Conservation (phyloP, 2,329 filamentous ascomycete species). For the Elsinoe perseae region DNA sequence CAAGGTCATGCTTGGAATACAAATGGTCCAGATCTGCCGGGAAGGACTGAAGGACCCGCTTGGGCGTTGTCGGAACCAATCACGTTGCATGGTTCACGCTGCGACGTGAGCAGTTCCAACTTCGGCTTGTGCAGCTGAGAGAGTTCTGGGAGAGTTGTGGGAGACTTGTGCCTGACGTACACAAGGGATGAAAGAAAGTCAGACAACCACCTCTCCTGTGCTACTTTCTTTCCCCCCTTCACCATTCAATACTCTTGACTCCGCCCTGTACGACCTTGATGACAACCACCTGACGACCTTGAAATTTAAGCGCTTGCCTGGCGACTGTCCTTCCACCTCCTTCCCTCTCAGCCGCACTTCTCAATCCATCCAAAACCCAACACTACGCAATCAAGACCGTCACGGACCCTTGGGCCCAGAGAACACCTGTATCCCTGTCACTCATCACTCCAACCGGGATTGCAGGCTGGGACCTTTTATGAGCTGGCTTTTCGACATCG, state of each 20-base stretch:
- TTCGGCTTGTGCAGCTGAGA: not conserved
- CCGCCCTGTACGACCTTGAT: not conserved
- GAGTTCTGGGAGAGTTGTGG: too few species aligned
- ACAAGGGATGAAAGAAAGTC: not conserved
- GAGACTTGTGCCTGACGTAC: not conserved
- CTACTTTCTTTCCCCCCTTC: not conserved
- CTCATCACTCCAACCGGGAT: not conserved
- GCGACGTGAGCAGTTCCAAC: constrained; percentile 1
- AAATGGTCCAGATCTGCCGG: not conserved
- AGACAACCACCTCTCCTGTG: not conserved
- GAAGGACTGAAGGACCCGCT: not conserved
- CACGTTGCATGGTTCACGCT: not conserved
- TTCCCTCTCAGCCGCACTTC: constrained; percentile 4
- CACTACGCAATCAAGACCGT: constrained; percentile 12
- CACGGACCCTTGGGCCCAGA: constrained; percentile 1
- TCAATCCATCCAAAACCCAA: not conserved
- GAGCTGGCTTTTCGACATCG: constrained; percentile 1
- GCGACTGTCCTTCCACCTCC: not conserved
- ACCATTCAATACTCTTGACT: not conserved
- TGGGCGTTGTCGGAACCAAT: not conserved
- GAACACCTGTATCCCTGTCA: constrained; percentile 9
- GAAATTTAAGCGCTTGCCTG: not conserved
- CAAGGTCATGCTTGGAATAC: not conserved
- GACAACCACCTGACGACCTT: not conserved
- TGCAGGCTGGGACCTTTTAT: not conserved